Base-by-base conservation (phyloP, 163 green algal species). In the Dunaliella salina region DNA sequence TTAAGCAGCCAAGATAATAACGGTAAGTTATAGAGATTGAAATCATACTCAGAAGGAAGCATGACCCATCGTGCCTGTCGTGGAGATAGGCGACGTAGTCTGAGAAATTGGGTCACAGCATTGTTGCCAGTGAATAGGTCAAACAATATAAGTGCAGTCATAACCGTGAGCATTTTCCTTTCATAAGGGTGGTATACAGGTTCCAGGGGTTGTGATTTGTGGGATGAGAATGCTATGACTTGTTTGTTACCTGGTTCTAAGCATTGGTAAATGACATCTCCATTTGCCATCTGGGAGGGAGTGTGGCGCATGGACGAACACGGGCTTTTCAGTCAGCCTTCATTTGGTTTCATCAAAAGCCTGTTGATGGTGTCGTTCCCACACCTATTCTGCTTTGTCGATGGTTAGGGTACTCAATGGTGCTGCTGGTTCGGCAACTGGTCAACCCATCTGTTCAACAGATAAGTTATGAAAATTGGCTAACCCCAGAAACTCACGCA, bases 1-100 rank as follows among this genome's bases (percentile, higher is more conserved):
- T n/a, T n/a, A n/a, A n/a, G n/a, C n/a, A n/a, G n/a, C n/a, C n/a
- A n/a, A n/a, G n/a, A n/a, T 83, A 83, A 22, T 82, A 29, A 4
- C 57, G 34, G 50, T 25, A 84, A 84, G 8, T 84, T 33, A 34
- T 83, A 84, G 0, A 80, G 29, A 1, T 79, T 71, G 63, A 83
- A 59, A 29, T 80, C 82, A 26, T 80, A 85, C 71, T 81, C 81
- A 33, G 81, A 71, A 11, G 85, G 69, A 22, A 34, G 46, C 30
- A 84, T 67, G 30, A 85, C 35, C 82, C 71, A 89, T 26, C 86
- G 71, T 46, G 86, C 45, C 40, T 85, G 79, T 13, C 80, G 26
- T 40, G 33, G 35, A 1, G 29, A 35, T 35, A 89, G n/a, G 0
- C 25, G 3, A 26, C 33, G 5, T 32, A 85, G 82, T 79, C 25